Percentiles rank a stretch among this genome's conserved stretches.
Conservation (phyloP, 2,329 filamentous ascomycete genomes). For the Aspergillus transmontanensis region DNA sequence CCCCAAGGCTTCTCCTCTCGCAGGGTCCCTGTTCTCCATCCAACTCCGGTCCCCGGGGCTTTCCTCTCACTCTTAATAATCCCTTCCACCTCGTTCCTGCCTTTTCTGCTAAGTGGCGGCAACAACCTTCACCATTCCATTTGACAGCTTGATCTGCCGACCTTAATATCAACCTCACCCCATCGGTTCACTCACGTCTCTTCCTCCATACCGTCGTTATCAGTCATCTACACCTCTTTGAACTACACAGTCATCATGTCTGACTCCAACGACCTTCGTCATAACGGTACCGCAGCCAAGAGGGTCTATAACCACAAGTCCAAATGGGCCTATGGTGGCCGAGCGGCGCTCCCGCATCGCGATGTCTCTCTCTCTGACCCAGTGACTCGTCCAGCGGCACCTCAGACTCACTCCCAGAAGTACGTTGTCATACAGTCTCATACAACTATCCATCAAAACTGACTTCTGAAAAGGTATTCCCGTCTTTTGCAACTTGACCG, state of each 20-base stretch:
- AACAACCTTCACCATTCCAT: neutral
- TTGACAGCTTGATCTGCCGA: neutral
- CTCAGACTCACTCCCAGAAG: conserved; percentile 19
- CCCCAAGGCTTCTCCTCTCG: neutral
- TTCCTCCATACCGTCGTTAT: neutral
- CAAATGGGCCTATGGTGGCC: conserved; percentile 43
- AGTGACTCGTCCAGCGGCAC: conserved; percentile 21
- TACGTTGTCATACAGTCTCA: conserved; percentile 16
- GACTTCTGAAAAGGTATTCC: conserved; percentile 7
- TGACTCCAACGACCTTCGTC: conserved; percentile 55
- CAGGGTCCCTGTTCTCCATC: neutral
- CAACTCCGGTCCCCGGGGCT: conserved; percentile 4
- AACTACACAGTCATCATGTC: conserved; percentile 21
- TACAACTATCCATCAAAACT: neutral
- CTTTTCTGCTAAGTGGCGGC: conserved; percentile 2
- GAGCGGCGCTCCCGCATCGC: conserved; percentile 15
- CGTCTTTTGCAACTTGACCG: conserved; percentile 15
- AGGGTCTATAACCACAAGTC: conserved; percentile 42
- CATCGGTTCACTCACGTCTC: neutral
- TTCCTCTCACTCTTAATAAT: conserved; percentile 9
- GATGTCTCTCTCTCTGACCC: conserved; percentile 9
- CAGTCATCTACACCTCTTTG: neutral
- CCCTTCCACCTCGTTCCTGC: conserved; percentile 2
- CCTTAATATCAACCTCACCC: neutral
- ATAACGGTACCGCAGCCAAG: conserved; percentile 53